Conservation (phyloP, 495 filamentous ascomycete species). For the Xylaria telfairii region DNA sequence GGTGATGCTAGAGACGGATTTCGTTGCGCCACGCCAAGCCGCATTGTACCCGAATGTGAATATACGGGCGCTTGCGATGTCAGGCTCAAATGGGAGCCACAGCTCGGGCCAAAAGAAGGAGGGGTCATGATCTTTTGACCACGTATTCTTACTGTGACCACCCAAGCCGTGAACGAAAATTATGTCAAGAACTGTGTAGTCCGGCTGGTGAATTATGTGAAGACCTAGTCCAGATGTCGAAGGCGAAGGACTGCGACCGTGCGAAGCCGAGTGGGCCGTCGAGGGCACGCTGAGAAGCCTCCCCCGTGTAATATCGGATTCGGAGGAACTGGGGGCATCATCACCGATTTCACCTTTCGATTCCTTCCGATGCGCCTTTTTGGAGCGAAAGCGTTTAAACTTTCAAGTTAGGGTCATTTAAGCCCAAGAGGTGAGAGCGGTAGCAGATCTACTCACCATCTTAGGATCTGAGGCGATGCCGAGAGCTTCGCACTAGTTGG, state of each 20-base stretch:
- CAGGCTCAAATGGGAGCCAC: slow-evolving; percentile 43
- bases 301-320: neutral
- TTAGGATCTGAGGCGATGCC: too few relatives aligned
- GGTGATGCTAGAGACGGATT: slow-evolving; percentile 33
- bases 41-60: slow-evolving; percentile 49
- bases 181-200: slow-evolving; percentile 30
- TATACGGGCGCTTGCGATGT: slow-evolving; percentile 38
- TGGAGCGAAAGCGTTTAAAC: slow-evolving; percentile 4
- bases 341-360: neutral
- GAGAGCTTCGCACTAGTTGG: too few relatives aligned
- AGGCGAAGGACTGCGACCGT: slow-evolving; percentile 11
- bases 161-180: slow-evolving; percentile 49
- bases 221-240: neutral
- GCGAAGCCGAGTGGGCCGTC: neutral
- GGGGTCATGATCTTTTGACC: slow-evolving; percentile 39
- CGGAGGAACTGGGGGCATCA: neutral
- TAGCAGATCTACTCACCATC: slow-evolving; percentile 2
- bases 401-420: neutral
- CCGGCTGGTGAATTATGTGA: slow-evolving; percentile 10
- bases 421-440: neutral
- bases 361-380: neutral
- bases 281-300: neutral
- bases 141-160: slow-evolving; percentile 39
- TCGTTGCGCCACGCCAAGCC: neutral
- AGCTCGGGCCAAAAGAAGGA: slow-evolving; percentile 42